phyloP scores from a whole-genome alignment of 805 yeast genomes.

The Starmerella bombi region DNA sequence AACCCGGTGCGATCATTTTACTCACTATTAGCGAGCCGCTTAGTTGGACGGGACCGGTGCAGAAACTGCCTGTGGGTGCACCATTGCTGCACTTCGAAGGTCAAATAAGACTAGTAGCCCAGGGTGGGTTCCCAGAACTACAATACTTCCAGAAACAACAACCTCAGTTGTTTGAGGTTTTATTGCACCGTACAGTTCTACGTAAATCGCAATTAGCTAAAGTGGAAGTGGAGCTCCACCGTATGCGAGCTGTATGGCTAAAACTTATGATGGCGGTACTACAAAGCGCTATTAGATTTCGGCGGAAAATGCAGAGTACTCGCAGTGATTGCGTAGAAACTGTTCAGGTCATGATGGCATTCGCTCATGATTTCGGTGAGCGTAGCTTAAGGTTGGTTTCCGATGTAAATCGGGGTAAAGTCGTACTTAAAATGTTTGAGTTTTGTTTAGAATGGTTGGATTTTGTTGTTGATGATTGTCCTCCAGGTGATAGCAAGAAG shows the following conservation, averaged over 20 bases:
- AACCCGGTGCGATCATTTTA: conserved; percentile 51
- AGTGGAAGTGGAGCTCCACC: conserved; percentile 59
- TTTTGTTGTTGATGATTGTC: conserved; percentile 87
- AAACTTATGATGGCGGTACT: conserved; percentile 53
- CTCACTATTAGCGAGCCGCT: conserved; percentile 72
- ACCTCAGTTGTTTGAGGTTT: conserved; percentile 6
- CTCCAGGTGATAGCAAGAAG: conserved; percentile 79
- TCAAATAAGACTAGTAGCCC: conserved; percentile 51
- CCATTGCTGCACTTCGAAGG: conserved; percentile 42
- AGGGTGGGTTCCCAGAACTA: conserved; percentile 50
- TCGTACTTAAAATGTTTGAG: conserved; percentile 59
- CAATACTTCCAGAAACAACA: conserved; percentile 29
- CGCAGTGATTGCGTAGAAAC: conserved; percentile 60
- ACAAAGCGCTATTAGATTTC: conserved; percentile 41
- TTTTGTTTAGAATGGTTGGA: conserved; percentile 83
- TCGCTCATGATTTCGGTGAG: conserved; percentile 70
- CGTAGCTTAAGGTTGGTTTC: conserved; percentile 55
- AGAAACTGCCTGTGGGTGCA: background rate
- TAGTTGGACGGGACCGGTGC: conserved; percentile 76
- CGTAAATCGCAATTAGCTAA: conserved; percentile 52
- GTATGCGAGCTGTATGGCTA: conserved; percentile 53
- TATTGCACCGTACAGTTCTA: conserved; percentile 9
- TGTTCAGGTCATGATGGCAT: conserved; percentile 58
- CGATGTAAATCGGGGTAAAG: conserved; percentile 48
- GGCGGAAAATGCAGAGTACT: conserved; percentile 39